phyloP scores from a whole-genome alignment of 495 filamentous ascomycete species.

The Apiosordaria backusii region DNA sequence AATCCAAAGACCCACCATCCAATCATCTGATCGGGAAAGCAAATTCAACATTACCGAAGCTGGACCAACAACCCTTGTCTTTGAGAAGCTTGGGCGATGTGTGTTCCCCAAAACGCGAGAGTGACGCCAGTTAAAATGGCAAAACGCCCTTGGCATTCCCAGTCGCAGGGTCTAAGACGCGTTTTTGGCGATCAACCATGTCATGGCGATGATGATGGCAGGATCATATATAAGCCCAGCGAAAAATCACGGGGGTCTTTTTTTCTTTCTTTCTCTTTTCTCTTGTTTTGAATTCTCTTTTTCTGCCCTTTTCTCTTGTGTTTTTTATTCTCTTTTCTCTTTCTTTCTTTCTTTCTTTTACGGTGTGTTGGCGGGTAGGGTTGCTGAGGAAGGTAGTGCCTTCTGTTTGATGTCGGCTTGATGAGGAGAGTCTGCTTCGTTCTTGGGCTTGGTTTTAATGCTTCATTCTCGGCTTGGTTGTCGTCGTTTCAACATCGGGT shows the following conservation, averaged over 20 bases:
- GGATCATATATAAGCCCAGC: not conserved
- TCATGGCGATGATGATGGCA: not conserved
- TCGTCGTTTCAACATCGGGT: not conserved
- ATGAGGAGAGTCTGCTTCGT: not conserved
- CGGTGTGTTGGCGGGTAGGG: not conserved
- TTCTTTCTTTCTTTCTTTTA: conserved; percentile 36
- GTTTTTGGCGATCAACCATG: not conserved
- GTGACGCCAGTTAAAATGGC: not conserved
- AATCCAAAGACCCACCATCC: not conserved
- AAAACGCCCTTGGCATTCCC: not conserved
- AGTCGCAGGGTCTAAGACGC: not conserved
- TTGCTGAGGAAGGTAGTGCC: not conserved
- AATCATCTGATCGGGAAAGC: not conserved
- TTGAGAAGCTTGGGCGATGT: no score
- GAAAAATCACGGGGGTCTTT: conserved; percentile 22
- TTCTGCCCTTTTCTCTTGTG: conserved; percentile 31
- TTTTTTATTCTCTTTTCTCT: conserved; percentile 39
- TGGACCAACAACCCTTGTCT: not conserved
- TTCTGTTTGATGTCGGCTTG: not conserved
- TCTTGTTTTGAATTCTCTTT: conserved; percentile 42
- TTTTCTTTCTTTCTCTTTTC: conserved; percentile 46
- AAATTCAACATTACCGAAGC: not conserved
- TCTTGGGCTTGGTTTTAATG: no score
- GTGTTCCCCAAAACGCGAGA: not conserved
- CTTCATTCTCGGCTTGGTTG: not conserved